phyloP scores from a whole-genome alignment of 2,329 filamentous ascomycete genomes.

The Fusarium sp. region DNA sequence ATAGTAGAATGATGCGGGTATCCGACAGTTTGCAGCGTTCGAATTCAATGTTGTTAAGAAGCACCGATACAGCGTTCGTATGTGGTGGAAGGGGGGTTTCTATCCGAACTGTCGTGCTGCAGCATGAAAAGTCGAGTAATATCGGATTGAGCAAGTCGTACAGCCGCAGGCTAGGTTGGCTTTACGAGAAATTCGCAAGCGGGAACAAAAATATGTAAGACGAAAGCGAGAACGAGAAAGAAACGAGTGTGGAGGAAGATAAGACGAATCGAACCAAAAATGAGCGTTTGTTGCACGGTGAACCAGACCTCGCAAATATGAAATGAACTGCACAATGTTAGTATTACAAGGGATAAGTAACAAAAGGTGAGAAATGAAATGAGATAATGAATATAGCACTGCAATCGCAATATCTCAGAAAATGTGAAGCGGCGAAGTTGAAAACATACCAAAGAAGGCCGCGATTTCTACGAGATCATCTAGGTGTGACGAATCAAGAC shows the following conservation, averaged over 20 bases:
- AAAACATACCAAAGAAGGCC: conserved; percentile 29
- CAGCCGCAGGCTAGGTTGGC: conserved; percentile 31
- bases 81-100: conserved; percentile 38
- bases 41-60: conserved; percentile 18
- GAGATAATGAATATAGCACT: conserved; percentile 31
- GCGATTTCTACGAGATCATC: conserved; percentile 24
- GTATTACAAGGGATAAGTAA: conserved; percentile 27
- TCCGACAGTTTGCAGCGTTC: conserved; percentile 33
- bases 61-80: conserved; percentile 37
- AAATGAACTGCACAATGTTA: conserved; percentile 39
- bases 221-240: conserved; percentile 20
- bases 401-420: conserved; percentile 19
- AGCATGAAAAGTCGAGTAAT: conserved; percentile 43
- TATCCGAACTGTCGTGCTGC: conserved; percentile 41
- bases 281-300: conserved; percentile 40
- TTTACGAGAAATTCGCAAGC: conserved; percentile 31
- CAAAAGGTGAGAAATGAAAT: conserved; percentile 26
- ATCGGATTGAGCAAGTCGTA: conserved; percentile 39
- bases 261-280: conserved; percentile 36
- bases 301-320: conserved; percentile 44
- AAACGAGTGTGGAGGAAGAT: conserved; percentile 39
- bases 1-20: conserved; percentile 26
- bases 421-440: conserved; percentile 6
- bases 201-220: conserved; percentile 7
- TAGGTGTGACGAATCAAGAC: neutral